phyloP scores from a whole-genome alignment of 768 basidiomycete species.

The Coprinopsis marcescibilis region DNA sequence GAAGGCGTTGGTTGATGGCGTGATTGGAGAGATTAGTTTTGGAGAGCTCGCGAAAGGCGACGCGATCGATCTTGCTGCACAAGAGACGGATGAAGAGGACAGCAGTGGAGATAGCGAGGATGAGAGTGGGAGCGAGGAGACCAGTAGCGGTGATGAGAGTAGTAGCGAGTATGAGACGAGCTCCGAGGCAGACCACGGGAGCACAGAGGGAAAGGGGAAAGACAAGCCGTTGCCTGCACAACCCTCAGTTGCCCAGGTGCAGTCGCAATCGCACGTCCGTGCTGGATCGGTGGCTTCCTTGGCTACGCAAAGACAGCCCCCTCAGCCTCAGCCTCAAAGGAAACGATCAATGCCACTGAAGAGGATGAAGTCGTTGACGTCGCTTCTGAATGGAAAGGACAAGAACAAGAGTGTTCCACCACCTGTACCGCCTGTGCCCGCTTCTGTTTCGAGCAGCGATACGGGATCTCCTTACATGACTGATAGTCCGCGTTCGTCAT shows the following conservation, averaged over 20 bases:
- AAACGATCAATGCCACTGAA: conserved; percentile 43
- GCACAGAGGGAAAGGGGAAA: not conserved
- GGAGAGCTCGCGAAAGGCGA: conserved; percentile 75
- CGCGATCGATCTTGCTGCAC: conserved; percentile 74
- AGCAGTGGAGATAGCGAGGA: conserved; percentile 40
- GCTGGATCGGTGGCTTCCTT: not conserved
- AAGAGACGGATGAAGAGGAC: conserved; percentile 51
- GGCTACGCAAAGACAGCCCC: not conserved
- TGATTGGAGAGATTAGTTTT: conserved; percentile 79
- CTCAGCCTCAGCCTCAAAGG: conserved; percentile 10
- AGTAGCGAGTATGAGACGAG: conserved; percentile 18
- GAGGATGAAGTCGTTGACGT: conserved; percentile 39
- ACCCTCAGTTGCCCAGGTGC: conserved; percentile 8
- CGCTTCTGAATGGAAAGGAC: conserved; percentile 1
- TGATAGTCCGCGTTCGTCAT: too few species aligned
- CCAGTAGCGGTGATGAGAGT: conserved; percentile 1
- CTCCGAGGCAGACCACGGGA: conserved; percentile 22
- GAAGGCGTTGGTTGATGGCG: conserved; percentile 69
- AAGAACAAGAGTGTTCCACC: conserved; percentile 26
- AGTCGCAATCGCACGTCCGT: not conserved
- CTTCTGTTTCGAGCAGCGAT: not conserved
- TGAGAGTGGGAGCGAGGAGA: conserved; percentile 29
- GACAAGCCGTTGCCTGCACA: conserved; percentile 16
- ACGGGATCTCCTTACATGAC: not conserved
- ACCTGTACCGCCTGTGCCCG: conserved; percentile 39